phyloP scores from a whole-genome alignment of 768 basidiomycete genomes.

The Termitomyces sp. region DNA sequence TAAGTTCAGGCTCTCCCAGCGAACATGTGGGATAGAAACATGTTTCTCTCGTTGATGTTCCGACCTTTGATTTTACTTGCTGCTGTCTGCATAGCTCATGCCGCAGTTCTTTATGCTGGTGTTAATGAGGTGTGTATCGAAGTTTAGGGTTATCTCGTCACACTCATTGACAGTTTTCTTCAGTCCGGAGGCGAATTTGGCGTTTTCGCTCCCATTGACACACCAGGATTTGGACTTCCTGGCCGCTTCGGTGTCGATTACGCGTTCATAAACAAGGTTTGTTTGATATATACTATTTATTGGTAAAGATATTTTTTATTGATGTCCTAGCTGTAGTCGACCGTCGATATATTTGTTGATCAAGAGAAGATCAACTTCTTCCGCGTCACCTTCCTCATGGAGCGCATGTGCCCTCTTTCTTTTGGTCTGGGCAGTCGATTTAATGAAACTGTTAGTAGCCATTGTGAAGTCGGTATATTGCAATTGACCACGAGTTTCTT shows the following conservation, averaged over 20 bases:
- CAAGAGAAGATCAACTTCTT: slow-evolving; percentile 48
- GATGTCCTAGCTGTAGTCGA: background rate
- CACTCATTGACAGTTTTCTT: background rate
- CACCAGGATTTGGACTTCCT: slow-evolving; percentile 38
- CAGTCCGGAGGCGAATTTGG: slow-evolving; percentile 49
- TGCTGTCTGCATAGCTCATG: slow-evolving; percentile 7
- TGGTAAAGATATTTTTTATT: background rate
- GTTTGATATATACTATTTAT: background rate
- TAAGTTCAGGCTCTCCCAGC: background rate
- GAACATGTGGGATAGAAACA: background rate
- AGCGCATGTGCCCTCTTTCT: slow-evolving; percentile 37
- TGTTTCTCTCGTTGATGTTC: slow-evolving; percentile 8
- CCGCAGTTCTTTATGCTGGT: slow-evolving; percentile 41
- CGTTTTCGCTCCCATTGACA: slow-evolving; percentile 31
- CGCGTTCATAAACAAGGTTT: slow-evolving; percentile 46
- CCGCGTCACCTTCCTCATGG: slow-evolving; percentile 48
- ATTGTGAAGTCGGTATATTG: background rate
- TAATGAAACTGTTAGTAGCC: slow-evolving; percentile 38
- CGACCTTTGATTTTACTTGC: slow-evolving; percentile 7
- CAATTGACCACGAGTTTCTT: background rate
- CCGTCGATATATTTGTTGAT: slow-evolving; percentile 31
- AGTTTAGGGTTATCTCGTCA: background rate
- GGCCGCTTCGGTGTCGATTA: slow-evolving; percentile 41
- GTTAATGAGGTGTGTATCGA: slow-evolving; percentile 36
- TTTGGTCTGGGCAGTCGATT: slow-evolving; percentile 38